These are phyloP conservation scores for Aspergillus versicolor DNA, from an alignment of 2,329 filamentous ascomycete genomes.

Conservation along the genomic window DNA sequence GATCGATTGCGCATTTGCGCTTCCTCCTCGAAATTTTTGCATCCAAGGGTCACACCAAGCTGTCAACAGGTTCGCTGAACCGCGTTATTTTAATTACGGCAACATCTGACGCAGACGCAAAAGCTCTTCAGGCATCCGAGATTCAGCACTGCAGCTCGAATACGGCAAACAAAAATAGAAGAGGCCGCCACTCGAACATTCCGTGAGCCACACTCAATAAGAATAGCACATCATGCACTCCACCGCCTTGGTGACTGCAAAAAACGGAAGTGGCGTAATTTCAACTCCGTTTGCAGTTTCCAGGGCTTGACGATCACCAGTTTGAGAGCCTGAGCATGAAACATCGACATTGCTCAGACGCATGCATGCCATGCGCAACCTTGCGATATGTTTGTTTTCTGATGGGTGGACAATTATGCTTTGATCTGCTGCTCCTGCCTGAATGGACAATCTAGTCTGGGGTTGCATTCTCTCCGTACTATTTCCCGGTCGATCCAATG, in stretches of 20 bases:
- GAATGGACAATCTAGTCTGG: background rate
- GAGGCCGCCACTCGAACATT: slow-evolving; percentile 10
- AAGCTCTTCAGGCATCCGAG: background rate
- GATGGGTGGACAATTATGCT: background rate
- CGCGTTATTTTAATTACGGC: background rate
- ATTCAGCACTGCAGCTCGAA: background rate
- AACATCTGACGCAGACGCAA: background rate
- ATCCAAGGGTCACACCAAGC: slow-evolving; percentile 7
- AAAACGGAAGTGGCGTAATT: background rate
- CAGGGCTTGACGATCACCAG: slow-evolving; percentile 10
- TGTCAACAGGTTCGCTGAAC: background rate
- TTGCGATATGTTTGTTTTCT: background rate
- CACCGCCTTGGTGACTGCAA: background rate
- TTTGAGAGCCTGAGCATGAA: slow-evolving; percentile 10
- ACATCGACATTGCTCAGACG: background rate
- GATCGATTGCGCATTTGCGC: slow-evolving; percentile 14
- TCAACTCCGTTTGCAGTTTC: slow-evolving; percentile 3
- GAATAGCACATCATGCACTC: background rate
- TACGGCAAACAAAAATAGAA: slow-evolving; percentile 2
- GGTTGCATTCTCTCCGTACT: background rate
- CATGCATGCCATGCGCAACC: background rate
- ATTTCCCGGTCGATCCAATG: background rate
- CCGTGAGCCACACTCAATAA: slow-evolving; percentile 2
- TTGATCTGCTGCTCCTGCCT: background rate
- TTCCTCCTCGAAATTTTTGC: background rate